A percentile compares a stretch with the other conserved stretches of the same genome.
phyloP scores from a whole-genome alignment of 208 protist genomes.

The Acanthamoeba culbertsoni region DNA sequence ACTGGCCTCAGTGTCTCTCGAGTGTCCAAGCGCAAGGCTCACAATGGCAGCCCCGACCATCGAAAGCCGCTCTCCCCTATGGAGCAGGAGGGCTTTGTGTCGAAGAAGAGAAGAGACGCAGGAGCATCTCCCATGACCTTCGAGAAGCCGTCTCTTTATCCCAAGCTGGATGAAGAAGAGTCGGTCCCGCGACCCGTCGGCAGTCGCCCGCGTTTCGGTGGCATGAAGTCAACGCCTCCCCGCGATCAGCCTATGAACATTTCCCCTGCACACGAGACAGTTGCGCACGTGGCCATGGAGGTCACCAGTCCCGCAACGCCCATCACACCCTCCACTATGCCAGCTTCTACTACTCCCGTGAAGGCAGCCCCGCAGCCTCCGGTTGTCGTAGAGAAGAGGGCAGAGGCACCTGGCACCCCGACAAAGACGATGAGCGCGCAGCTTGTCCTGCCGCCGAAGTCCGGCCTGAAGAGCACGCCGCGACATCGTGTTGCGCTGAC shows the following conservation, averaged over 20 bases:
- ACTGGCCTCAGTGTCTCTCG: not conserved
- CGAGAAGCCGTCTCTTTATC: not conserved
- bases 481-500: slow-evolving; percentile 16
- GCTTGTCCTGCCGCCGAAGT: not conserved
- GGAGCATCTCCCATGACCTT: not conserved
- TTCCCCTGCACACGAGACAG: too few relatives aligned
- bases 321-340: too few relatives aligned
- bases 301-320: too few relatives aligned
- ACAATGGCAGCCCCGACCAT: not conserved
- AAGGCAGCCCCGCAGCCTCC: not conserved
- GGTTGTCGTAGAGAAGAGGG: not conserved
- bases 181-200: too few relatives aligned
- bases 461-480: not conserved
- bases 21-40: slow-evolving; percentile 23
- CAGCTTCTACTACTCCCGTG: too few relatives aligned
- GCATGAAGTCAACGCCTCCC: too few relatives aligned
- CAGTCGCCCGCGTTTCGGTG: too few relatives aligned
- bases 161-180: too few relatives aligned
- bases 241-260: too few relatives aligned
- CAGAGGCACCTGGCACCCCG: not conserved
- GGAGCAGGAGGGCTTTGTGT: not conserved
- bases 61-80: not conserved
- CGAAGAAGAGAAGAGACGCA: not conserved
- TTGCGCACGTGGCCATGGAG: too few relatives aligned
- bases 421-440: not conserved